Evolutionary conservation across 495 filamentous ascomycete species (phyloP), one percentile per base, ranked within the genome.

Genomic region (Pyrenula massariospora): DNA sequence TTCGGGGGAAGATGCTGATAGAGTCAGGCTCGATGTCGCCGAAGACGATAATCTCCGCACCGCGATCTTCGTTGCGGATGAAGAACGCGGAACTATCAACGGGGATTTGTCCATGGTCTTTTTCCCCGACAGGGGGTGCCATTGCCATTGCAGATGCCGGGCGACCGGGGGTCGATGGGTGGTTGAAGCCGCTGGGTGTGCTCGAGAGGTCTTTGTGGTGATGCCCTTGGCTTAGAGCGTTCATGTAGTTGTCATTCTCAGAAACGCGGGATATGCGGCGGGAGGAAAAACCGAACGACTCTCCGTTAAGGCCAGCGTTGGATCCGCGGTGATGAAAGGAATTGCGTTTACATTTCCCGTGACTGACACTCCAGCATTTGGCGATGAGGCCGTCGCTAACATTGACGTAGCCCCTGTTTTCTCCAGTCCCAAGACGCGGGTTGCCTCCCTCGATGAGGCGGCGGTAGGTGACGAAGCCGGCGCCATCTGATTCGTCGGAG

Each of bases 11-110:
- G 2, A 89, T 67, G 0, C 89, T 92, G 50, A 96, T 68, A 10
- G 83, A 83, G 65, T 98, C 93, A 10, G 93, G 91, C 65, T 98
- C 93, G 36, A 97, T 85, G 62, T 98, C 93, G 48, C 93, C 93
- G 65, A 95, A 97, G 56, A 98, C 84, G 50, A 98, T 81, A 22
- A 96, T 79, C 70, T 96, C 90, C 48, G 75, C 74, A 1, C 84
- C 80, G 0, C 81, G 85, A 0, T 68, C 58, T 19, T 84, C 73
- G 54, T 91, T 84, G 15, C 88, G 86, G 58, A 98, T 82, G 69
- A 98, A 96, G 67, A 88, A 98, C 0, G 87, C 93, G 1, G 89
- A 89, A 65, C 86, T 91, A 66, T 98, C 91, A 51, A 91, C 51
- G 62, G 66, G 15, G 31, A 42, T 15, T 73, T 65, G 58, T 77